Base-by-base conservation (phyloP, 1,284 basidiomycete genomes). In the Cronartium ribicola region DNA sequence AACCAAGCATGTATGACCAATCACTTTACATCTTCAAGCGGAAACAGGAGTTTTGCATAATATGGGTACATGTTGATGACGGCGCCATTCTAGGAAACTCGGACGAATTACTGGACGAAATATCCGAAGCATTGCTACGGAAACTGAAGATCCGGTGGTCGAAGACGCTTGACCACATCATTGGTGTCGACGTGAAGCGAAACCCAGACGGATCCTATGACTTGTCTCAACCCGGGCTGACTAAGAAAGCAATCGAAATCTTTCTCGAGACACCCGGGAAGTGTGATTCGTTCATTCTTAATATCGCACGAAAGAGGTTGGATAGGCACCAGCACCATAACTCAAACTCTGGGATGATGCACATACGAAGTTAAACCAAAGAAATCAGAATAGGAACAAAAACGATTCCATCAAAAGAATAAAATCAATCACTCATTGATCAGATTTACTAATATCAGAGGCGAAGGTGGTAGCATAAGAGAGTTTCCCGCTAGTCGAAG, bases 401-500 rank as follows among this genome's bases (percentile, higher is more conserved):
- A n/a, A n/a, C n/a, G n/a, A n/a, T n/a, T n/a, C n/a, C n/a, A n/a
- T n/a, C n/a, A n/a, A n/a, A n/a, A n/a, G n/a, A n/a, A n/a, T n/a
- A n/a, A n/a, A n/a, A n/a, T n/a, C n/a, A n/a, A n/a, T n/a, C n/a
- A n/a, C n/a, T n/a, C n/a, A n/a, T n/a, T n/a, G n/a, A n/a, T n/a
- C n/a, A n/a, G n/a, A n/a, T n/a, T n/a, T n/a, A n/a, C n/a, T n/a
- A n/a, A n/a, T n/a, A n/a, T n/a, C n/a, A n/a, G n/a, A n/a, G n/a
- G n/a, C n/a, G n/a, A n/a, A n/a, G n/a, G 65, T 66, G 37, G 65
- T 66, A 36, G 65, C 65, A 39, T 66, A 66, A 13, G 65, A 66
- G 36, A 66, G 5, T 46, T 22, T 13, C 2, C 46, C 65, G 57
- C 65, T 66, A n/a, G 46, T 66, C 40, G 13, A 10, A 36, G 65